Base-by-base conservation (phyloP, 2,329 filamentous ascomycete genomes). In the Curvularia spicifera region DNA sequence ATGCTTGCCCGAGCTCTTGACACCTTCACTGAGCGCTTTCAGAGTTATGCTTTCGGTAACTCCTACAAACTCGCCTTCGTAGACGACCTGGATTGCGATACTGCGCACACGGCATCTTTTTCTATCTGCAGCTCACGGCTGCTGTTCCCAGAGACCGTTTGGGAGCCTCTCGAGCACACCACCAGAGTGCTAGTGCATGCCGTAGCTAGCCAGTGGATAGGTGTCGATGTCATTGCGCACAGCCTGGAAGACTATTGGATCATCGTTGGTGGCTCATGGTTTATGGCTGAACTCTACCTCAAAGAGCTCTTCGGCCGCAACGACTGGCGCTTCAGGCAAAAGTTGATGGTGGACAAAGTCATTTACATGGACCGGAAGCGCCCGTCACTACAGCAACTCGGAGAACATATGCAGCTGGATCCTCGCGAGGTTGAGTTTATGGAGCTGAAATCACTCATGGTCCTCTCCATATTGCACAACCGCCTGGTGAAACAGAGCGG, bases 1-100 rank as follows among this genome's bases (percentile, higher is more conserved):
- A 90, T 94, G 10, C 84, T 97, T 66, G 90, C 93, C 20, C 67
- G 86, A 73, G 92, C 93, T 1, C 88, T 97, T n/a, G 95, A 99
- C 74, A 91, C 90, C 75, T 93, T 98, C 71, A 91, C 91, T 4
- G 86, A 94, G 63, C 91, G 88, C 4, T 98, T 94, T 74, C 92
- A 93, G 26, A 89, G 90, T 22, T 99, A 96, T 73, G 93, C 95
- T 0, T 98, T 95, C 74, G 73, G 71, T 6, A 86, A 91, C 28
- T 93, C 90, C 71, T 98, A 96, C 82, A 96, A 96, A 71, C 80
- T 98, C 53, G 93, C 91, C 66, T 99, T 99, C 68, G 88, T 99
- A 18, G 95, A 99, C 68, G 95, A 99, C 74, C 85, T 95, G 74
- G 80, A 89, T 0, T 82, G 86, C 29, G 90, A 97, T 57, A 89